phyloP scores from a whole-genome alignment of 2,329 filamentous ascomycete genomes.

The Xylaria sp. region DNA sequence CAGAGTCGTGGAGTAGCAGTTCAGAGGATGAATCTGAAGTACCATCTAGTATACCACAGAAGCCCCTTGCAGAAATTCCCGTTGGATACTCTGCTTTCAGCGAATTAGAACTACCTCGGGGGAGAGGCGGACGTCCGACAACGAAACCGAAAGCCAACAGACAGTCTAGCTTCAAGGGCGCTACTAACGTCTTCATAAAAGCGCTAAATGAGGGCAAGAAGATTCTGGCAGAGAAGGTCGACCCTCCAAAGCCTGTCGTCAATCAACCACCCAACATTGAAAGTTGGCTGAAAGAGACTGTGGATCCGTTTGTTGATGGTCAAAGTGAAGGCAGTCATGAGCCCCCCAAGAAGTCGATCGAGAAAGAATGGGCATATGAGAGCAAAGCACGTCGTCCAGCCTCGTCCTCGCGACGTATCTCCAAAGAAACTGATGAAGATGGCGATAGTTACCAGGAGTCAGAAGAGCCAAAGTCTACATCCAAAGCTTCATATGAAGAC shows the following conservation, averaged over 20 bases:
- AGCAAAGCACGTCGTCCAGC: conserved; percentile 44
- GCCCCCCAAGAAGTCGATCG: conserved; percentile 50
- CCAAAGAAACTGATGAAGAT: conserved; percentile 34
- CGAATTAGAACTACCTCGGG: conserved; percentile 67
- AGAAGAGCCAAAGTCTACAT: conserved; percentile 28
- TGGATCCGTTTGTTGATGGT: conserved; percentile 70
- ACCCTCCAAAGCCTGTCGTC: conserved; percentile 60
- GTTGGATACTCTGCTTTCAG: conserved; percentile 75
- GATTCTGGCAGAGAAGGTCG: conserved; percentile 70
- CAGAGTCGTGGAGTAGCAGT: conserved; percentile 49
- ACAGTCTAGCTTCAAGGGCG: conserved; percentile 67
- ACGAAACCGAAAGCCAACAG: conserved; percentile 62
- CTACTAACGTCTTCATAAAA: conserved; percentile 73
- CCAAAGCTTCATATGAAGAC: conserved; percentile 38
- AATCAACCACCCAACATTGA: conserved; percentile 74
- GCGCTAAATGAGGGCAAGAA: conserved; percentile 73
- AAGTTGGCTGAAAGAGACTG: conserved; percentile 71
- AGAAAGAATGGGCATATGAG: conserved; percentile 53
- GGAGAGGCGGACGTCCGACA: conserved; percentile 58
- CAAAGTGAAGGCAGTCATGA: conserved; percentile 36
- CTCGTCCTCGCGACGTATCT: conserved; percentile 41
- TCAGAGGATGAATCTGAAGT: conserved; percentile 51
- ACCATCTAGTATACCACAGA: conserved; percentile 58
- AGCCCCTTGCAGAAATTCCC: conserved; percentile 70
- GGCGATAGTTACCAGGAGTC: conserved; percentile 33